Conservation (phyloP, 129 eudicot genomes). For the carrot (Daucus carota) region DH1_v3.0 NC_030382.2:58204001-58204500, state of each 20-base stretch:
- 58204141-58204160: constrained; percentile 56
- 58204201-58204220: constrained; percentile 92
- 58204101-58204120: not conserved
- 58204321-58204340: not conserved
- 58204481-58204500: constrained; percentile 88
- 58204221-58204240: constrained; percentile 86
- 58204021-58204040: not conserved
- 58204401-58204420: not conserved
- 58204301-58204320: not conserved
- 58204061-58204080: not conserved
- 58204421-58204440: not conserved
- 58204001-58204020: not conserved
- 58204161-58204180: constrained; percentile 69
- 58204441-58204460: constrained; percentile 77
- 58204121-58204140: constrained; percentile 1
- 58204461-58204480: constrained; percentile 95
- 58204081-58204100: not conserved
- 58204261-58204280: constrained; percentile 88
- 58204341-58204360: not conserved
- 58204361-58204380: not conserved
- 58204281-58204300: constrained; percentile 70
- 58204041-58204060: not conserved
- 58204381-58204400: not conserved
- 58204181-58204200: constrained; percentile 99
- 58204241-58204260: constrained; percentile 71